Base-by-base conservation (phyloP, 805 yeast genomes). In the Kodamaea nitidulidarum region DNA sequence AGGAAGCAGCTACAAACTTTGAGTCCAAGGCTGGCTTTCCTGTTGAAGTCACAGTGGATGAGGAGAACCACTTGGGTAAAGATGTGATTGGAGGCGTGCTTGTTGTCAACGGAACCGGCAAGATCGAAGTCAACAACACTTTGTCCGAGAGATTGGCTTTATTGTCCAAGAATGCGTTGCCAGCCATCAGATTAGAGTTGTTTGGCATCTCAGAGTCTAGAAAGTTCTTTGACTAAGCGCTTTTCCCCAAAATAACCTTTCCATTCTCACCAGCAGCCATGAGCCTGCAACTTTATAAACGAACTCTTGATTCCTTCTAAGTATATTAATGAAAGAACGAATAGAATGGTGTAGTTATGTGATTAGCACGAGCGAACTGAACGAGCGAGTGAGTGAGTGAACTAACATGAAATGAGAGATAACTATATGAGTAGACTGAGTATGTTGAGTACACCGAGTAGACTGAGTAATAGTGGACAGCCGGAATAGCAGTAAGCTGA, bases 131-230 rank as follows among this genome's bases (percentile, higher is more conserved):
- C 41, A 75, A 86, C 67, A 93, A 93, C 71, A 90, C 98, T 35
- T 75, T 93, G 55, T 96, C 88, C 56, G 97, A 90, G 72, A 86
- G 99, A 69, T 78, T 93, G 56, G 76, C 81, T 54, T 67, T 93
- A 46, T 74, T 93, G 54, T 76, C 84, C 27, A 84, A 85, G 60
- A 86, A 80, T 55, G 84, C 96, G 6, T 77, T 93, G 50, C 99
- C 99, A 35, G 95, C 90, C 40, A 80, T 93, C 48, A 82, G 98
- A 69, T 72, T 85, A 47, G 95, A 90, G 56, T 69, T 91, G 58
- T 93, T 88, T 58, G 95, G 95, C 46, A 80, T 85, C 41, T 83
- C 96, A 12, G 64, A 76, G 41, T 67, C 91, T 40, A 86, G 98
- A 76, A 87, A 86, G 73, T 91, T 86, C 76, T 88, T 88, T 58